phyloP scores from a whole-genome alignment of 345 rosid genomes.

The Populus pruinosa region DNA sequence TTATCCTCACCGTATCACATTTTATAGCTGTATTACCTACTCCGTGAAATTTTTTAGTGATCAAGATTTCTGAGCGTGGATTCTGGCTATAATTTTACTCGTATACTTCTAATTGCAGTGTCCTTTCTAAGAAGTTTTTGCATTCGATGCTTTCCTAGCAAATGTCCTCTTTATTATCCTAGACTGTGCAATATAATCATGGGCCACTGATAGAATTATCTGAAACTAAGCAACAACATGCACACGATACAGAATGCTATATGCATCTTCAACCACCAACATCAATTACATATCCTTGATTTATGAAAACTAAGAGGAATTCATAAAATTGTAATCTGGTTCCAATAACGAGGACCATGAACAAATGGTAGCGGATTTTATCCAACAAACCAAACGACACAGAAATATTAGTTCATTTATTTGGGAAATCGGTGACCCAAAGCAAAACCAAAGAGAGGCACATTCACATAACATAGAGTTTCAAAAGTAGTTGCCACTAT shows the following conservation, averaged over 20 bases:
- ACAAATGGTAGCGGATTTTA: neutral
- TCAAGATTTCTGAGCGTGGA: too few species aligned
- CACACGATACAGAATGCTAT: neutral
- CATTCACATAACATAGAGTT: constrained; percentile 2
- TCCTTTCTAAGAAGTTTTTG: too few species aligned
- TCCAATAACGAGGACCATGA: constrained; percentile 1
- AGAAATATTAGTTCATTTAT: constrained; percentile 26
- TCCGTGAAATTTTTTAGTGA: too few species aligned
- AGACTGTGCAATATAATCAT: neutral
- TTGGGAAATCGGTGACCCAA: constrained; percentile 12
- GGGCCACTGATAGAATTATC: neutral
- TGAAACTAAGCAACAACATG: neutral
- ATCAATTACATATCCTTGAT: neutral
- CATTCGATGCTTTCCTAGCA: too few species aligned
- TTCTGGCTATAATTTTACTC: too few species aligned
- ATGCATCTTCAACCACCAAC: neutral
- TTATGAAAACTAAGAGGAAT: neutral
- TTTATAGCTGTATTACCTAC: too few species aligned
- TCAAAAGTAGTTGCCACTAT: constrained; percentile 81
- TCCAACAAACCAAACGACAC: constrained; percentile 9
- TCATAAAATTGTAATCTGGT: constrained; percentile 1
- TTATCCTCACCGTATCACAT: too few species aligned
- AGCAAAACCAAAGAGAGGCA: neutral
- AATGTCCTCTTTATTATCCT: neutral
- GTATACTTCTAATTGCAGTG: too few species aligned